phyloP scores from a whole-genome alignment of 2,329 filamentous ascomycete genomes.

The Aspergillus quadrilineatus region DNA sequence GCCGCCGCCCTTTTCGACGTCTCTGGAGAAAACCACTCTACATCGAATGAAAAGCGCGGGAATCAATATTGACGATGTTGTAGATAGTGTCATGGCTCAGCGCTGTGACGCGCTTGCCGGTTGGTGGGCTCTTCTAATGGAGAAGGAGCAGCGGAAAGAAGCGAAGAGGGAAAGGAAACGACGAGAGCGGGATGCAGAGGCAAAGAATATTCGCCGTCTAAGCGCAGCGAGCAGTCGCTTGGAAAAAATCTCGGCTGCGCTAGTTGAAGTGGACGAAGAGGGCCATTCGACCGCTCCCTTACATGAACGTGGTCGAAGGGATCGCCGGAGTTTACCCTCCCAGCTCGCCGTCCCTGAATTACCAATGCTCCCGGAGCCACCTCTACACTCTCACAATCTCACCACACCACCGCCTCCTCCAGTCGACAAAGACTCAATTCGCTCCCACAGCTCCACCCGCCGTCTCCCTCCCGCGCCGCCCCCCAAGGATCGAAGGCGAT shows the following conservation, averaged over 20 bases:
- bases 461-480: slow-evolving; percentile 72
- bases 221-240: slow-evolving; percentile 87
- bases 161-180: slow-evolving; percentile 75
- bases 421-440: slow-evolving; percentile 69
- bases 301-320: slow-evolving; percentile 71
- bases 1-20: slow-evolving; percentile 77
- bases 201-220: slow-evolving; percentile 73
- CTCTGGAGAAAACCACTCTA: slow-evolving; percentile 84
- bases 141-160: slow-evolving; percentile 91
- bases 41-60: slow-evolving; percentile 91
- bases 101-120: slow-evolving; percentile 86
- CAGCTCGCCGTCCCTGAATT: slow-evolving; percentile 71
- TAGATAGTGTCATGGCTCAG: slow-evolving; percentile 88
- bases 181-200: slow-evolving; percentile 78
- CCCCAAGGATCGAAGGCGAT: slow-evolving; percentile 79
- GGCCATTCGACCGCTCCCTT: slow-evolving; percentile 53
- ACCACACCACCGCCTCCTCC: slow-evolving; percentile 65
- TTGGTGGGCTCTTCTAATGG: slow-evolving; percentile 93
- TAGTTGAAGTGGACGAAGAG: slow-evolving; percentile 79
- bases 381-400: slow-evolving; percentile 34
- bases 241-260: slow-evolving; percentile 73
- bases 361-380: slow-evolving; percentile 70
- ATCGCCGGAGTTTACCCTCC: slow-evolving; percentile 67
- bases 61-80: slow-evolving; percentile 89
- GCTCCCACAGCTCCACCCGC: slow-evolving; percentile 74